Percentiles rank a stretch among this genome's conserved stretches.
These are phyloP conservation scores for Serendipita sp. DNA, from an alignment of 768 basidiomycete species.

Conservation along the genomic window DNA sequence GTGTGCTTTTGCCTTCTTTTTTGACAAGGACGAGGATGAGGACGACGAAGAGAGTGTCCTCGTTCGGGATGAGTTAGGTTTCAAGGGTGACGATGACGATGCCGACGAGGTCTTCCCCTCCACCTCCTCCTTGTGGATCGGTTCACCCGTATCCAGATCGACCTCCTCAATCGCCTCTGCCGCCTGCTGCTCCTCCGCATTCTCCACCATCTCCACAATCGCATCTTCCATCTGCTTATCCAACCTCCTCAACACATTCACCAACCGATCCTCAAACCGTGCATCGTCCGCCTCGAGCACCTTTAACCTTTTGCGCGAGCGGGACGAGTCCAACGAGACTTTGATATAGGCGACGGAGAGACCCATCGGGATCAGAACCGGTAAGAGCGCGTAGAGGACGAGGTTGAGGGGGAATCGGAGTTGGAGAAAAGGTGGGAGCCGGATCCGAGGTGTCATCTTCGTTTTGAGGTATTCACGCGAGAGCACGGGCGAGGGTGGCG, in stretches of 20 bases:
- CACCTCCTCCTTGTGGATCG: not conserved
- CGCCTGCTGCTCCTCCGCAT: conserved; percentile 12
- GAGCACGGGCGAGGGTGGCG: conserved; percentile 24
- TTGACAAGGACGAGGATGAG: not conserved
- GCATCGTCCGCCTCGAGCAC: conserved; percentile 39
- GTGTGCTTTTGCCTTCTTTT: too few relatives aligned
- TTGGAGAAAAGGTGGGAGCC: conserved; percentile 45
- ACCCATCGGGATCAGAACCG: conserved; percentile 47
- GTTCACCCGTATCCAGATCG: too few relatives aligned
- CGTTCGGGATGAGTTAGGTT: too few relatives aligned
- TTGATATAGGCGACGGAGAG: conserved; percentile 39
- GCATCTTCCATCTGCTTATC: conserved; percentile 32
- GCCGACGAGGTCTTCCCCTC: not conserved
- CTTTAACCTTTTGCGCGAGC: conserved; percentile 50
- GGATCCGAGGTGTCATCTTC: conserved; percentile 25
- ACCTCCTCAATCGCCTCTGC: conserved; percentile 6
- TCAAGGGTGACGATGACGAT: too few relatives aligned
- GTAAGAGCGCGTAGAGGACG: conserved; percentile 44
- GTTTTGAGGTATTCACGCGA: conserved; percentile 31
- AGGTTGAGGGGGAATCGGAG: conserved; percentile 55
- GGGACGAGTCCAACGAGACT: conserved; percentile 39
- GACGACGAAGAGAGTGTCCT: not conserved
- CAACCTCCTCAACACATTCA: conserved; percentile 10
- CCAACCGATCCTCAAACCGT: not conserved
- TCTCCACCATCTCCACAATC: conserved; percentile 44